Percentiles rank a stretch among this genome's conserved stretches.
These are phyloP conservation scores for Suhomyces kilbournensis DNA, from an alignment of 805 yeast species.

Conservation along the genomic window DNA sequence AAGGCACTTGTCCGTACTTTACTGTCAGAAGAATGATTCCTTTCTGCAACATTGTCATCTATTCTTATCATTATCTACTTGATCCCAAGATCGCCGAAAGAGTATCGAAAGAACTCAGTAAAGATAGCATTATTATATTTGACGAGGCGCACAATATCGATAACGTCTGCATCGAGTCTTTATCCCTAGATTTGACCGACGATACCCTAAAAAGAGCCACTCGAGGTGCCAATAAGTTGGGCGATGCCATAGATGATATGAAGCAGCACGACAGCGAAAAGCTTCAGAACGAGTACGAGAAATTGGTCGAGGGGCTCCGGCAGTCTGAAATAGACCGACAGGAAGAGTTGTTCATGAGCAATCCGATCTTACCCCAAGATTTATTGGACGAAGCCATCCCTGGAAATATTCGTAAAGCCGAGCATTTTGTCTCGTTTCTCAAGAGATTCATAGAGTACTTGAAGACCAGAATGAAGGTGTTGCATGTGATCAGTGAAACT, in stretches of 20 bases:
- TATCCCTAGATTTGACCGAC: constrained; percentile 88
- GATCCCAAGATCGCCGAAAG: constrained; percentile 98
- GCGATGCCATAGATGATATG: constrained; percentile 80
- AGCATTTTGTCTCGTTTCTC: constrained; percentile 90
- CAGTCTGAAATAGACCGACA: constrained; percentile 66
- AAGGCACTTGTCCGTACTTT: constrained; percentile 91
- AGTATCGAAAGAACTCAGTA: constrained; percentile 86
- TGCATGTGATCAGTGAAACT: constrained; percentile 97
- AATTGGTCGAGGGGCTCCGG: constrained; percentile 83
- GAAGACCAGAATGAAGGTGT: constrained; percentile 95
- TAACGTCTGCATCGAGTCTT: constrained; percentile 95
- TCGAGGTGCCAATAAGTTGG: constrained; percentile 76
- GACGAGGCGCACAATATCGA: constrained; percentile 99
- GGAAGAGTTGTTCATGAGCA: constrained; percentile 73
- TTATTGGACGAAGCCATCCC: constrained; percentile 90
- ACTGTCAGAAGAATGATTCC: constrained; percentile 98
- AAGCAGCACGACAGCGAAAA: constrained; percentile 78
- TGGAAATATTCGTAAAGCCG: constrained; percentile 95
- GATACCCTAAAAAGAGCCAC: constrained; percentile 84
- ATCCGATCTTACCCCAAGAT: constrained; percentile 85
- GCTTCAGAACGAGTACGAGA: constrained; percentile 86
- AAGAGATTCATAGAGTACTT: constrained; percentile 91
- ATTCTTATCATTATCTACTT: constrained; percentile 91
- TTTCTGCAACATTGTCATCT: constrained; percentile 87
- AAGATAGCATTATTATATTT: constrained; percentile 89